Base-by-base conservation (phyloP, 2,329 filamentous ascomycete genomes). In the Trichophyton simii region DNA sequence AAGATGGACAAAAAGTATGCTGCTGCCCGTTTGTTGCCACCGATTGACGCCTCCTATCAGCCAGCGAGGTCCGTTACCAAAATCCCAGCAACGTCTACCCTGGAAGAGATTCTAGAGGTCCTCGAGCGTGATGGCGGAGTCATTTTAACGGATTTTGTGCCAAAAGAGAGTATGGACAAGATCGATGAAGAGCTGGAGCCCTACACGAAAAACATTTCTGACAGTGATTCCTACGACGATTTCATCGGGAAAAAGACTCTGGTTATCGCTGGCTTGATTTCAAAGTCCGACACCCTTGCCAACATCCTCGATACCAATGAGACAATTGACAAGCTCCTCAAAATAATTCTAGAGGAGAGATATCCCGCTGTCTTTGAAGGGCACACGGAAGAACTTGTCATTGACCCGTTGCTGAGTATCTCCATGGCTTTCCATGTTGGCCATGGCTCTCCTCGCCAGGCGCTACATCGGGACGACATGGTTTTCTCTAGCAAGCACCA, bases 241-340 rank as follows among this genome's bases (percentile, higher is more conserved):
- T 58, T 58, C 18, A 58, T 58, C 9, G 55, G 55, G 9, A 58
- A 44, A 18, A 58, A 42, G 15, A 58, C 55, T 13, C 55, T 58
- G 15, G 55, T 58, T 22, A 58, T 58, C 6, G 31, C 55, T 22
- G 55, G 55, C 31, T 42, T 58, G 55, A 25, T 58, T 41, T 7
- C 25, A 9, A 58, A 58, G 55, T 58, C 55, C 0, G 55, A 58
- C 18, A 58, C 55, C 31, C 7, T 58, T n/a, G 55, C 55, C 34
- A 42, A 58, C 31, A 58, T 58, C 34, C 31, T 58, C n/a, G 55
- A 58, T 13, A 42, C 55, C n/a, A 58, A 58, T 42, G 55, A 58
- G 22, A 58, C 55, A 9, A 38, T 58, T 5, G 55, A 58, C 8
- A 42, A 58, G 11, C 34, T 58, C 31, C 55, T 58, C 55, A 38